Conservation (phyloP, 768 basidiomycete species). For the Phylloporus sp. region DNA sequence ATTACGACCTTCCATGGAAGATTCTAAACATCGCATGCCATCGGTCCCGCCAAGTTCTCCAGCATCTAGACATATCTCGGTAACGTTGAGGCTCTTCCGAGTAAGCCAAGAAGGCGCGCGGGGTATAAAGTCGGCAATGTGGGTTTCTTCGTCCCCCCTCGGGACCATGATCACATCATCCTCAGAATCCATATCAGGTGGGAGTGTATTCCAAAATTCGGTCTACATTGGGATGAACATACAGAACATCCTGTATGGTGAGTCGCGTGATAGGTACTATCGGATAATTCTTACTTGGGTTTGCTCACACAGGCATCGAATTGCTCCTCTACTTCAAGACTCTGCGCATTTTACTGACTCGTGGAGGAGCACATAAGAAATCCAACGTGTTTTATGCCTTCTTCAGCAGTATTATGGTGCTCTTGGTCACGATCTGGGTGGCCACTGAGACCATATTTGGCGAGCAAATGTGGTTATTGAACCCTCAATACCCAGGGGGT, state of each 20-base stretch:
- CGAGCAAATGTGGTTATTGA: slow-evolving; percentile 35
- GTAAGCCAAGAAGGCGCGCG: not conserved
- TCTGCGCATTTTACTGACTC: slow-evolving; percentile 8
- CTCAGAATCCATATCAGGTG: not conserved
- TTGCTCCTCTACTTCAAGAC: slow-evolving; percentile 24
- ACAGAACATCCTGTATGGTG: slow-evolving; percentile 23
- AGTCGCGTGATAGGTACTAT: not conserved
- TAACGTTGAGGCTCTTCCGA: not conserved
- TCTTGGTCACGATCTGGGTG: slow-evolving; percentile 31
- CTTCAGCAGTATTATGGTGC: slow-evolving; percentile 25
- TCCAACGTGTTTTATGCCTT: slow-evolving; percentile 18
- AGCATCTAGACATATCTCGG: not conserved
- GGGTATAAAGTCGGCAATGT: slow-evolving; percentile 3
- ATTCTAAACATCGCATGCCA: not conserved
- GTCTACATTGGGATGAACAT: slow-evolving; percentile 15
- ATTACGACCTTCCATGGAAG: not conserved
- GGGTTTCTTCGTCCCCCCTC: not conserved
- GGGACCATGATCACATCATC: not conserved
- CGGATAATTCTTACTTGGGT: not conserved
- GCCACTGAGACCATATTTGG: slow-evolving; percentile 19
- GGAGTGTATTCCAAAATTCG: slow-evolving; percentile 7
- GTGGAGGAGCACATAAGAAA: slow-evolving; percentile 1
- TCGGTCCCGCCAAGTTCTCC: not conserved
- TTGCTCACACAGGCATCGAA: slow-evolving; percentile 17
- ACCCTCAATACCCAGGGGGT: slow-evolving; percentile 34